Evolutionary conservation across 2,329 filamentous ascomycete species (phyloP).

Genomic region (Parascedosporium putredinis): DNA sequence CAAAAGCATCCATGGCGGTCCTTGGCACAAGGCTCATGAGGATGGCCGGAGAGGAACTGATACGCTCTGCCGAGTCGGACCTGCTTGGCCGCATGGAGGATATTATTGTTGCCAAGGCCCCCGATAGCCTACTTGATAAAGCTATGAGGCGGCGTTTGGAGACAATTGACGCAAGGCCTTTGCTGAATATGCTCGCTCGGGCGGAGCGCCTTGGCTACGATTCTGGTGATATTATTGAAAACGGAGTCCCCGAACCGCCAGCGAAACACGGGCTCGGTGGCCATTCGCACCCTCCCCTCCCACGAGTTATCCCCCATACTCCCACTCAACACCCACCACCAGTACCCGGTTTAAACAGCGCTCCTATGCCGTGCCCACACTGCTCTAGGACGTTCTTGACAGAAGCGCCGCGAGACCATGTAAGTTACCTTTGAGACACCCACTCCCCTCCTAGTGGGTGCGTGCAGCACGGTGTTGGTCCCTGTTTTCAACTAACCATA

Average conservation of each 20-base stretch:
- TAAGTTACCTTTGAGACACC: slow-evolving; percentile 11
- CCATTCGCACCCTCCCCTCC: neutral
- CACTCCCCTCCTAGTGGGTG: too few species aligned
- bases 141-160: slow-evolving; percentile 40
- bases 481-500: neutral
- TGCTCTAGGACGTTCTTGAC: slow-evolving; percentile 13
- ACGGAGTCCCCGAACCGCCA: slow-evolving; percentile 12
- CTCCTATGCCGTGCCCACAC: slow-evolving; percentile 8
- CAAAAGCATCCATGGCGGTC: slow-evolving; percentile 29
- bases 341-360: neutral
- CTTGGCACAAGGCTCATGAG: slow-evolving; percentile 34
- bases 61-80: slow-evolving; percentile 16
- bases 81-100: slow-evolving; percentile 37
- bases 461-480: too few species aligned
- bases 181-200: slow-evolving; percentile 46
- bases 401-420: slow-evolving; percentile 6
- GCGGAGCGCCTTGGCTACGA: slow-evolving; percentile 49
- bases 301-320: neutral
- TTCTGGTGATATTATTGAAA: slow-evolving; percentile 36
- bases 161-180: slow-evolving; percentile 41
- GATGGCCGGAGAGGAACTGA: slow-evolving; percentile 29
- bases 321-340: neutral
- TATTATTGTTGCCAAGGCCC: slow-evolving; percentile 33
- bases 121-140: slow-evolving; percentile 39
- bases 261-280: slow-evolving; percentile 1